Conservation (phyloP, 176 grass and related monocot genomes). For the Puya raimondii region DNA sequence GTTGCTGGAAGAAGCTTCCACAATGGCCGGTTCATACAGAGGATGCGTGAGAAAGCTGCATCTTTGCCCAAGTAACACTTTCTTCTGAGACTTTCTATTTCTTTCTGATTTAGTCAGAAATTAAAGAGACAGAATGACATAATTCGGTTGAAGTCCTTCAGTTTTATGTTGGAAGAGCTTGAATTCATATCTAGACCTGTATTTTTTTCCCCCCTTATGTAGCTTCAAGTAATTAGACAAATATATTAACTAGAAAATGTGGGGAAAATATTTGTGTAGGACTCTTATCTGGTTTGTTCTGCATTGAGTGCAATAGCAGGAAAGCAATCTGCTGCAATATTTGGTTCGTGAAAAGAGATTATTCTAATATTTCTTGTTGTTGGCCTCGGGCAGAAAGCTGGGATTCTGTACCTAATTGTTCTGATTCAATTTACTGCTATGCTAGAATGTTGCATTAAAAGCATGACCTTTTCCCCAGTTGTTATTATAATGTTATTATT, state of each 20-base stretch:
- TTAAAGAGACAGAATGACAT: too few relatives aligned
- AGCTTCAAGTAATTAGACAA: neutral
- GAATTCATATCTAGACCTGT: neutral
- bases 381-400: neutral
- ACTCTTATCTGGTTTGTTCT: too few relatives aligned
- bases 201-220: neutral
- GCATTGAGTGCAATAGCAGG: neutral
- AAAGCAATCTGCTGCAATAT: neutral
- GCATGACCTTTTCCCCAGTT: neutral
- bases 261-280: too few relatives aligned
- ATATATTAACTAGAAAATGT: neutral
- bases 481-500: neutral
- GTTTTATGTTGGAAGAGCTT: neutral
- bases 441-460: neutral
- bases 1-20: slow-evolving; percentile 95
- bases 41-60: slow-evolving; percentile 77
- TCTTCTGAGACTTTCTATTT: neutral
- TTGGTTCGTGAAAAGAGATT: neutral
- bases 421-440: neutral
- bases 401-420: neutral
- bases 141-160: too few relatives aligned
- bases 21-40: slow-evolving; percentile 93
- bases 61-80: slow-evolving; percentile 64
- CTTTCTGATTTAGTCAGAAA: too few relatives aligned
- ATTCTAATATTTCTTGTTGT: neutral